Conservation (phyloP, 768 basidiomycete species). For the Candolleomyces eurysporus region DNA sequence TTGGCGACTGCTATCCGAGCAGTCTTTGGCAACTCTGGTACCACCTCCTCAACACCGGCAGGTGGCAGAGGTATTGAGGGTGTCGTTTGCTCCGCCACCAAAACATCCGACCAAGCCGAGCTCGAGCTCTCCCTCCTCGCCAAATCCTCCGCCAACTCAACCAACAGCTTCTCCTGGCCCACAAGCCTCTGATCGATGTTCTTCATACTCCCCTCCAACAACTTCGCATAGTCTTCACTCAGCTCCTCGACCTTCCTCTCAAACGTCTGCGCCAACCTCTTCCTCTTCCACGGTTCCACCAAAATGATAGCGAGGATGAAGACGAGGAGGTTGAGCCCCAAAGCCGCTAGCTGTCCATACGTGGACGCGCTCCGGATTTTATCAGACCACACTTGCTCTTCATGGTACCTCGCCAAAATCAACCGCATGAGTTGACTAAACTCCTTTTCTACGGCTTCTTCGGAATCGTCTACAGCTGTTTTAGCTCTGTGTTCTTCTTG, state of each 20-base stretch:
- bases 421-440: constrained; percentile 85
- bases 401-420: constrained; percentile 92
- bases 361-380: constrained; percentile 96
- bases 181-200: constrained; percentile 48
- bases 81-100: too few relatives aligned
- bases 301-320: constrained; percentile 87
- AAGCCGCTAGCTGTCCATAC: constrained; percentile 83
- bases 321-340: constrained; percentile 85
- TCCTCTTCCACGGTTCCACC: constrained; percentile 97
- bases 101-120: too few relatives aligned
- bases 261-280: constrained; percentile 81
- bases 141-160: constrained; percentile 22
- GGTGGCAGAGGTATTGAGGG: background rate
- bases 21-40: background rate
- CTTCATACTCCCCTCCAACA: constrained; percentile 47
- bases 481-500: constrained; percentile 77
- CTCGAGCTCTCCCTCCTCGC: constrained; percentile 4
- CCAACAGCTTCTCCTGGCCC: constrained; percentile 39
- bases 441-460: constrained; percentile 80
- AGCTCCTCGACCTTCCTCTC: constrained; percentile 79
- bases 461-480: constrained; percentile 59
- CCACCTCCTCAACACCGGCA: constrained; percentile 2
- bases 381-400: constrained; percentile 99
- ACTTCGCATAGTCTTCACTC: constrained; percentile 48
- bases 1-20: constrained; percentile 6